Base-by-base conservation (phyloP, 1,284 basidiomycete species). In the Apiotrichum porosum region DNA sequence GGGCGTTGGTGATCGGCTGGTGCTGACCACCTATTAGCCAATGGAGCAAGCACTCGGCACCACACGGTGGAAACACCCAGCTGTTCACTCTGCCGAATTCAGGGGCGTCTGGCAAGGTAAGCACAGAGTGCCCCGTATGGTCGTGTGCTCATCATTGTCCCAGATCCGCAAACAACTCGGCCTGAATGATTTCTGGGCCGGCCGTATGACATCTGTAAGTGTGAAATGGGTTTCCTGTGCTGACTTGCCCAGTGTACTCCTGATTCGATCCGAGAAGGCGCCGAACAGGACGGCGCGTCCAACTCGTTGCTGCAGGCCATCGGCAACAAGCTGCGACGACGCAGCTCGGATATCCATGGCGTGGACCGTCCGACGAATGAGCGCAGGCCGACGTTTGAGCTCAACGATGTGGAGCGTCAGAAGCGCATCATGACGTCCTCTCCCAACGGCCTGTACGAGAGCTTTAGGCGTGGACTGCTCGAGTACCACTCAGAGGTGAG, bases 401-500 rank as follows among this genome's bases (percentile, higher is more conserved):
- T 54, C 24, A 33, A 47, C 9, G 60, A 62, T 28, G 54, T 54
- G 35, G 51, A 54, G 30, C 51, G 61, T 19, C 61, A 63, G 44
- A 56, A 58, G 21, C 39, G 45, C 21, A 61, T 66, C 34, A 64
- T 65, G 60, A 52, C 46, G 12, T 42, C 49, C 3, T 15, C 24
- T 10, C 66, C 63, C 13, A 24, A 38, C 3, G 63, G 63, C 10
- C 38, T 69, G 15, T 72, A 71, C 36, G 68, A 70, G 58, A 52
- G 62, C 14, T 71, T 72, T 49, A 44, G 68, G 31, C 46, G 60
- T 15, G 71, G 71, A 1, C 42, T 73, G 38, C 47, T 72, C 23
- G 65, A 70, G 39, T 62, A 72, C 40, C 47, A 48, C 37, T 44
- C 37, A 6, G 47, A 48, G 38, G 47, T 50, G 42, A 35, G 49